phyloP scores from a whole-genome alignment of 345 rosid species.

The Excoecaria cochinchinensis region DNA sequence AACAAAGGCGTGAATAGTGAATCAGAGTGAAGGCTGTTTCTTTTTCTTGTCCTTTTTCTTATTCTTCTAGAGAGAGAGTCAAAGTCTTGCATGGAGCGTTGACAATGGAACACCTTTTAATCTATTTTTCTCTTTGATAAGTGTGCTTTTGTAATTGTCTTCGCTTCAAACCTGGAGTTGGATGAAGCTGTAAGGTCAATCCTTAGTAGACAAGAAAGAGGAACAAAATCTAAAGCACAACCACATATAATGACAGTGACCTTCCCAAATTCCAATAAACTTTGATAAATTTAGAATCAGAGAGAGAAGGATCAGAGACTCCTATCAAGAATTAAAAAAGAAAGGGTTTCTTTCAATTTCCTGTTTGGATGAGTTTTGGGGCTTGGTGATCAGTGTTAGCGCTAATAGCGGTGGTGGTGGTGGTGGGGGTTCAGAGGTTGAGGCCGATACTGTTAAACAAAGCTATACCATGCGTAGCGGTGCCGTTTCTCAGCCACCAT shows the following conservation, averaged over 20 bases:
- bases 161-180: slow-evolving; percentile 17
- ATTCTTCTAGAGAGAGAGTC: slow-evolving; percentile 15
- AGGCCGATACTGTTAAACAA: slow-evolving; percentile 31
- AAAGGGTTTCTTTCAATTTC: neutral
- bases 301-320: neutral
- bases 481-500: slow-evolving; percentile 42
- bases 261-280: neutral
- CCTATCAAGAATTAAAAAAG: neutral
- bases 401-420: slow-evolving; percentile 17
- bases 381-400: slow-evolving; percentile 29
- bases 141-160: neutral
- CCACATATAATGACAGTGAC: slow-evolving; percentile 18
- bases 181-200: slow-evolving; percentile 18
- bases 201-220: slow-evolving; percentile 14
- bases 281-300: neutral
- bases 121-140: neutral
- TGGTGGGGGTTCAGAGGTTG: slow-evolving; percentile 22
- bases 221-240: slow-evolving; percentile 17
- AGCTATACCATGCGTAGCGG: slow-evolving; percentile 33
- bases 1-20: slow-evolving; percentile 11
- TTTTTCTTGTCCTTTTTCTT: slow-evolving; percentile 11
- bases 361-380: slow-evolving; percentile 44
- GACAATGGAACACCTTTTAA: slow-evolving; percentile 24
- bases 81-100: slow-evolving; percentile 35
- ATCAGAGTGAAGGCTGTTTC: neutral